Percentiles rank a stretch among this genome's conserved stretches.
Evolutionary conservation across 2,329 filamentous ascomycete species (phyloP).

Genomic region (Diplodia corticola): DNA sequence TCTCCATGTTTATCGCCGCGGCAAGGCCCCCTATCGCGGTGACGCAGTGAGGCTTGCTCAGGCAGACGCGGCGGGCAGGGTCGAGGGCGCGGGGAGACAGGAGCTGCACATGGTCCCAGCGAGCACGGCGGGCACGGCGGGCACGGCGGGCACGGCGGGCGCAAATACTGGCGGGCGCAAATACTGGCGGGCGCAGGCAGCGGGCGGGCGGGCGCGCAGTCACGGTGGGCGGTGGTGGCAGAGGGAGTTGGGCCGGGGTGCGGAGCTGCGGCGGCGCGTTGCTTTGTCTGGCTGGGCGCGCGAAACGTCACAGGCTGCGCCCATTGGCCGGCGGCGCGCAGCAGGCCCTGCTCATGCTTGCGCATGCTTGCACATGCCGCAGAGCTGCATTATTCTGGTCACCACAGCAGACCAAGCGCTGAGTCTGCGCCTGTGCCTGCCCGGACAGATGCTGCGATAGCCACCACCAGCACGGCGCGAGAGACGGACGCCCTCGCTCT

Average conservation of each 20-base stretch:
- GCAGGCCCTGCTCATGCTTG: conserved; percentile 14
- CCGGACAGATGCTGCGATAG: conserved; percentile 22
- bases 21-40: conserved; percentile 13
- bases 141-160: too few species aligned
- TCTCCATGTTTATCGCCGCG: conserved; percentile 33
- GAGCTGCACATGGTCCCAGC: conserved; percentile 12
- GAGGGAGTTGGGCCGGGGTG: neutral
- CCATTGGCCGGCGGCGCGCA: conserved; percentile 13
- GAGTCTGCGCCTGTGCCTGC: neutral
- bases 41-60: neutral
- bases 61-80: neutral
- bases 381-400: neutral
- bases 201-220: neutral
- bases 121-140: neutral
- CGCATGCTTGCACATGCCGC: conserved; percentile 11
- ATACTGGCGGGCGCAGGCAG: neutral
- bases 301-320: conserved; percentile 5
- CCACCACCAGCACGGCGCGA: conserved; percentile 3
- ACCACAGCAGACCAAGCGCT: neutral
- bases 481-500: conserved; percentile 5
- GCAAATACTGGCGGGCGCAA: neutral
- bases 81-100: neutral
- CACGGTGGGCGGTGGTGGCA: neutral
- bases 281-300: conserved; percentile 8
- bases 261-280: neutral